A percentile compares a stretch with the other conserved stretches of the same genome.
phyloP scores from a whole-genome alignment of 169 alveolate species.

The Plasmodium cynomolgi region DNA sequence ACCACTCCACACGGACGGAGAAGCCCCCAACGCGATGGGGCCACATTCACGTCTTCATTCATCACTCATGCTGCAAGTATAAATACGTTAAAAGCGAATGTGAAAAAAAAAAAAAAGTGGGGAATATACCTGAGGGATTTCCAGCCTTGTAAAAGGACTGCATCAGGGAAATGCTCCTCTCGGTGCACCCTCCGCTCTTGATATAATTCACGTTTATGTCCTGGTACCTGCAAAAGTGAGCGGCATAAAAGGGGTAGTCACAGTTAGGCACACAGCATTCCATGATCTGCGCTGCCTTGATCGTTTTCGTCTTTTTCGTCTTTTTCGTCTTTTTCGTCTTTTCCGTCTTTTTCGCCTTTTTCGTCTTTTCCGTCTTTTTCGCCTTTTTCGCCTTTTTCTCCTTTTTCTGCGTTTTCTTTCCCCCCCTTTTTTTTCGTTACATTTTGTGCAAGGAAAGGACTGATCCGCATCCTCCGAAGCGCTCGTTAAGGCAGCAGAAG shows the following conservation, averaged over 20 bases:
- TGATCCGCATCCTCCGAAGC: conserved; percentile 91
- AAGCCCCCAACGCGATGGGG: not conserved
- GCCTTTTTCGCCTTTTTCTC: not conserved
- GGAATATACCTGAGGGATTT: conserved; percentile 58
- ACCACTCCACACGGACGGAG: not conserved
- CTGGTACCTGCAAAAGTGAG: conserved; percentile 6
- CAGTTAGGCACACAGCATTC: not conserved
- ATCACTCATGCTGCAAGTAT: not conserved
- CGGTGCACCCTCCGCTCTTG: conserved; percentile 15
- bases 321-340: not conserved
- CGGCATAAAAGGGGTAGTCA: not conserved
- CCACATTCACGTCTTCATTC: not conserved
- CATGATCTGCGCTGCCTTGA: not conserved
- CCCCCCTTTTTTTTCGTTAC: conserved; percentile 13
- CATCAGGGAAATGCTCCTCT: conserved; percentile 61
- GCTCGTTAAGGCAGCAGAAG: conserved; percentile 87
- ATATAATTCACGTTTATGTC: conserved; percentile 39
- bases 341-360: no score
- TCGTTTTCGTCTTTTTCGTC: not conserved
- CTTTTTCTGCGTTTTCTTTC: no score
- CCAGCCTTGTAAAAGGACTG: conserved; percentile 50
- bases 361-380: not conserved
- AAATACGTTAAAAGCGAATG: not conserved
- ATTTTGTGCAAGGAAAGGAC: conserved; percentile 79
- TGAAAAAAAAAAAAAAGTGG: not conserved